Base-by-base conservation (phyloP, 2,329 filamentous ascomycete genomes). In the Endoconidiophora laricicola region DNA sequence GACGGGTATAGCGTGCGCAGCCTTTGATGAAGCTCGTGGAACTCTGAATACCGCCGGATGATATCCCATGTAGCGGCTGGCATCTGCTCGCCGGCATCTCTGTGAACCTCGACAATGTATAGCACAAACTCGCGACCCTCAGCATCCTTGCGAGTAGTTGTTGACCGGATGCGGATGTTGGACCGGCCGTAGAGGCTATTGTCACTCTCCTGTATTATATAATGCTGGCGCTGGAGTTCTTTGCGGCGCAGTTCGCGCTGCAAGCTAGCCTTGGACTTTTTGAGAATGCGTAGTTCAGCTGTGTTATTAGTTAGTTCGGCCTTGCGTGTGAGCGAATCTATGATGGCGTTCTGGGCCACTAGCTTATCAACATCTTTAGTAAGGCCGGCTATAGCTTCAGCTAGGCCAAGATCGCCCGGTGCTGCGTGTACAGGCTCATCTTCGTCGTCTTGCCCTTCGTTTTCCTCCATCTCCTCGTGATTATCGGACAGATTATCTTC, bases 221-320 rank as follows among this genome's bases (percentile, higher is more conserved):
- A 98, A 62, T 98, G 93, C 63, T 94, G 91, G 48, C 88, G 77
- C 62, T 98, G 91, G 60, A 98, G 75, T 64, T 96, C 90, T 62
- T 96, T 98, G 33, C 88, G 79, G 51, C 86, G 78, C 49, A 96
- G 87, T 63, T 98, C 91, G 56, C 91, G 76, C 59, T 94, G 84
- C 52, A 98, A 68, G 63, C 91, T 98, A 29, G 87, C 81, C 63
- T 91, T 94, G 1, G 87, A 95, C 63, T 98, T 98, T 49, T 83
- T 79, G 46, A 98, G 65, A 54, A 98, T 96, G 33, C 91, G 77
- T 48, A 98, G 64, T 63, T 98, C 91, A 1, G 90, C 86, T 12
- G 83, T 87, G 60, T 98, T 98, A 62, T 98, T 98, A 1, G 91
- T 98, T 48, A 98, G 69, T 62, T 98, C 91, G 0, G 93, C 91